A percentile compares a stretch with the other conserved stretches of the same genome.
Evolutionary conservation across 2,329 filamentous ascomycete species (phyloP).

Genomic region (Saccharata proteae): DNA sequence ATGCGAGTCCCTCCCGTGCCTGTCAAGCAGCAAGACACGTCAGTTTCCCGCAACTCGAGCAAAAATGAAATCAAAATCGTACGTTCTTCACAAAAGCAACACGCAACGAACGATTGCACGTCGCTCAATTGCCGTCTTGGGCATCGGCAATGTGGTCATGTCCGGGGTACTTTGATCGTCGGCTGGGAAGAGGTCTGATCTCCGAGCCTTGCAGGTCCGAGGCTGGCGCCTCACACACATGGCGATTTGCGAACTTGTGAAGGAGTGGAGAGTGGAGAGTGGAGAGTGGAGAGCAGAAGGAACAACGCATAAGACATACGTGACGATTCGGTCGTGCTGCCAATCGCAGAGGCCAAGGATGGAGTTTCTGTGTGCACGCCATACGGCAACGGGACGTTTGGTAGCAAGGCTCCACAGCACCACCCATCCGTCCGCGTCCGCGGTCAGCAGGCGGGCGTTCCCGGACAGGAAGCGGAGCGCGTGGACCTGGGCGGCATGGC

Average conservation of each 20-base stretch:
- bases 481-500: constrained; percentile 73
- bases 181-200: no score
- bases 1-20: constrained; percentile 82
- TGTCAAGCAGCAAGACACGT: constrained; percentile 31
- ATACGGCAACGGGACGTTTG: constrained; percentile 71
- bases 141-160: no score
- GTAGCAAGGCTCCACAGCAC: constrained; percentile 74
- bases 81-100: no score
- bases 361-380: constrained; percentile 70
- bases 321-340: constrained; percentile 63
- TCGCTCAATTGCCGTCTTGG: no score
- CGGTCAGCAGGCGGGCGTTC: constrained; percentile 70
- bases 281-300: no score
- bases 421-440: constrained; percentile 82
- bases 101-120: no score
- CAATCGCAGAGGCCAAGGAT: constrained; percentile 66
- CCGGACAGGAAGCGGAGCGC: constrained; percentile 57
- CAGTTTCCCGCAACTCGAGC: no score
- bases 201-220: no score
- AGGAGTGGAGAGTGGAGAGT: no score
- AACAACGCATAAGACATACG: constrained; percentile 61
- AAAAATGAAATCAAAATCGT: no score
- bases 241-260: neutral
- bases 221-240: constrained; percentile 9
- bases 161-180: no score